phyloP scores from a whole-genome alignment of 2,329 filamentous ascomycete species.

The Chaetothyriales sp. region DNA sequence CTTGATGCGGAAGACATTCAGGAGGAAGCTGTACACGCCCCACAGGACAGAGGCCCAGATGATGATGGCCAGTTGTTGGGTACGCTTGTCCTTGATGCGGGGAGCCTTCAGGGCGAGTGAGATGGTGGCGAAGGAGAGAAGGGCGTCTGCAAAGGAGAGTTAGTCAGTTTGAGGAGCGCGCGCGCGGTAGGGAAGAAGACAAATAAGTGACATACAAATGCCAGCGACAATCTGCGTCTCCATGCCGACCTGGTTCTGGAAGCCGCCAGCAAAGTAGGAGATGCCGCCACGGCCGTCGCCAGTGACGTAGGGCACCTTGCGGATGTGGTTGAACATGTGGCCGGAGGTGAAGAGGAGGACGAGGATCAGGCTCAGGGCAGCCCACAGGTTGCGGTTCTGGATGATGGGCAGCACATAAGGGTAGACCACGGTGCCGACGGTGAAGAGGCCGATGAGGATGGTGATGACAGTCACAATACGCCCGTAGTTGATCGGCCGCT shows the following conservation, averaged over 20 bases:
- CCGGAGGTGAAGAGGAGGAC: slow-evolving; percentile 90
- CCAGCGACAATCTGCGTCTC: slow-evolving; percentile 92
- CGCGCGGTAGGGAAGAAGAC: too few species aligned
- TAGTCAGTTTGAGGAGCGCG: too few species aligned
- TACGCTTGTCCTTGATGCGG: slow-evolving; percentile 60
- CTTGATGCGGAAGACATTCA: slow-evolving; percentile 88
- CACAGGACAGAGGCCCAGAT: slow-evolving; percentile 65
- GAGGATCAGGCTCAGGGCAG: slow-evolving; percentile 69
- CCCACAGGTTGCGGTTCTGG: slow-evolving; percentile 88
- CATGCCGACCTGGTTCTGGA: slow-evolving; percentile 83
- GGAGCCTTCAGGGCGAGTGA: slow-evolving; percentile 84
- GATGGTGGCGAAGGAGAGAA: slow-evolving; percentile 80
- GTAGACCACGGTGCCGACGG: slow-evolving; percentile 53
- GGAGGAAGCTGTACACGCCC: slow-evolving; percentile 78
- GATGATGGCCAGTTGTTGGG: slow-evolving; percentile 68
- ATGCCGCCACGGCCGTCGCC: slow-evolving; percentile 75
- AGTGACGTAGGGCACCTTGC: slow-evolving; percentile 82
- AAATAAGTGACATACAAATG: slow-evolving; percentile 54
- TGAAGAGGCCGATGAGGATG: slow-evolving; percentile 53
- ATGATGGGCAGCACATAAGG: slow-evolving; percentile 69
- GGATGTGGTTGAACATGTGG: slow-evolving; percentile 99
- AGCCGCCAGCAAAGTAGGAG: slow-evolving; percentile 77
- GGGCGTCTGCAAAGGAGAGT: slow-evolving; percentile 40
- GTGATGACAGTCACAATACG: slow-evolving; percentile 55
- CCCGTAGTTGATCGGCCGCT: slow-evolving; percentile 75